Evolutionary conservation across 805 yeast genomes (phyloP).

Genomic region (Candida insectorum): DNA sequence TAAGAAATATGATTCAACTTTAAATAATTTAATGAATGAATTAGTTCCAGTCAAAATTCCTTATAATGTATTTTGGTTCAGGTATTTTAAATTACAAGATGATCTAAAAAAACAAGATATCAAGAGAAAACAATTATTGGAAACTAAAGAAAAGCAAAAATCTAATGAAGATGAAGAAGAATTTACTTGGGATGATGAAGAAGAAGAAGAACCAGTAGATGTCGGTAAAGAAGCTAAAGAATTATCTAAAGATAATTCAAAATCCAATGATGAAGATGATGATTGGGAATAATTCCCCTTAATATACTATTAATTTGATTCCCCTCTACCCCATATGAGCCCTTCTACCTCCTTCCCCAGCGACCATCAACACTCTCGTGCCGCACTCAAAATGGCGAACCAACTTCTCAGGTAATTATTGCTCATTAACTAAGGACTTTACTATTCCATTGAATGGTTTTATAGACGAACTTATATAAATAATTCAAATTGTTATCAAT

Average conservation of each 20-base stretch:
- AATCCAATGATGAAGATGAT: constrained; percentile 38
- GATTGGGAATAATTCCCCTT: constrained; percentile 52
- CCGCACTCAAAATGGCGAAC: no score
- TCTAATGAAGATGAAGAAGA: constrained; percentile 44
- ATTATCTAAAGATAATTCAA: not conserved
- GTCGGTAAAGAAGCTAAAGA: constrained; percentile 11
- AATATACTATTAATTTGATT: no score
- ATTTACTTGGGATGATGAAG: constrained; percentile 51
- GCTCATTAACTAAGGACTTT: no score
- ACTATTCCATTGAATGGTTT: no score
- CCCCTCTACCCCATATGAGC: no score
- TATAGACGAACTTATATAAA: no score
- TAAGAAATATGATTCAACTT: constrained; percentile 42
- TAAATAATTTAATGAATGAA: constrained; percentile 52
- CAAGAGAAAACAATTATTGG: constrained; percentile 61
- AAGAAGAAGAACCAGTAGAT: constrained; percentile 26
- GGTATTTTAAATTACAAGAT: constrained; percentile 55
- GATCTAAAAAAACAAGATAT: constrained; percentile 59
- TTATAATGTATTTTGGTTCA: constrained; percentile 69
- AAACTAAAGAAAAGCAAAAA: constrained; percentile 36
- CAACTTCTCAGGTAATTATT: no score
- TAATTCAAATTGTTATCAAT: no score
- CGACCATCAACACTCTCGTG: no score
- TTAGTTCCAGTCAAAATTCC: constrained; percentile 64
- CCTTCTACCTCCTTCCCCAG: no score